These are phyloP conservation scores for Batkoa obscura DNA, from an alignment of 371 early-diverging fungal species.

Conservation along the genomic window DNA sequence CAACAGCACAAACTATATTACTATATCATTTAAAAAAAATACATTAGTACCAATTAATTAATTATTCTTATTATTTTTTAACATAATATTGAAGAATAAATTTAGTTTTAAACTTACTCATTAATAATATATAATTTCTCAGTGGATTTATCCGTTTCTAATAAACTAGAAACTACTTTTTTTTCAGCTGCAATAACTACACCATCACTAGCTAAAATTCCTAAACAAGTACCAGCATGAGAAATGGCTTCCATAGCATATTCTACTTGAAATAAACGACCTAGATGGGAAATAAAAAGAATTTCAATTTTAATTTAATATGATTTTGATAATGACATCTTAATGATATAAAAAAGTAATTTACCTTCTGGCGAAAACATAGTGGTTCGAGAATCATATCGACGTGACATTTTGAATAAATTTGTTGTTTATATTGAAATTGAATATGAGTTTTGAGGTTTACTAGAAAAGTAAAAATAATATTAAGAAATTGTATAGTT, in stretches of 20 bases:
- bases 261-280: slow-evolving; percentile 97
- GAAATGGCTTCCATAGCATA: slow-evolving; percentile 98
- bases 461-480: too few species aligned
- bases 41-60: too few species aligned
- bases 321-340: not conserved
- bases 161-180: slow-evolving; percentile 77
- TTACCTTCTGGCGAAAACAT: slow-evolving; percentile 97
- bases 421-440: too few species aligned
- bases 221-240: slow-evolving; percentile 92
- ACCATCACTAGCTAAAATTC: slow-evolving; percentile 85
- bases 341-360: not conserved
- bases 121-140: slow-evolving; percentile 95
- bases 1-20: slow-evolving; percentile 89
- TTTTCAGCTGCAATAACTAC: slow-evolving; percentile 95
- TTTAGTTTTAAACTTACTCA: slow-evolving; percentile 34
- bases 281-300: slow-evolving; percentile 20
- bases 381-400: slow-evolving; percentile 95
- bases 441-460: too few species aligned
- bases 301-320: not conserved
- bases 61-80: too few species aligned
- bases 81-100: too few species aligned
- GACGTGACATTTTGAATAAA: slow-evolving; percentile 48
- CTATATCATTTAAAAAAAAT: slow-evolving; percentile 16
- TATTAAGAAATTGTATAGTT: too few species aligned
- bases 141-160: slow-evolving; percentile 61